Evolutionary conservation across 2,329 filamentous ascomycete species (phyloP), one percentile per base, ranked within the genome.

Genomic region (Ophiostoma quercus): DNA sequence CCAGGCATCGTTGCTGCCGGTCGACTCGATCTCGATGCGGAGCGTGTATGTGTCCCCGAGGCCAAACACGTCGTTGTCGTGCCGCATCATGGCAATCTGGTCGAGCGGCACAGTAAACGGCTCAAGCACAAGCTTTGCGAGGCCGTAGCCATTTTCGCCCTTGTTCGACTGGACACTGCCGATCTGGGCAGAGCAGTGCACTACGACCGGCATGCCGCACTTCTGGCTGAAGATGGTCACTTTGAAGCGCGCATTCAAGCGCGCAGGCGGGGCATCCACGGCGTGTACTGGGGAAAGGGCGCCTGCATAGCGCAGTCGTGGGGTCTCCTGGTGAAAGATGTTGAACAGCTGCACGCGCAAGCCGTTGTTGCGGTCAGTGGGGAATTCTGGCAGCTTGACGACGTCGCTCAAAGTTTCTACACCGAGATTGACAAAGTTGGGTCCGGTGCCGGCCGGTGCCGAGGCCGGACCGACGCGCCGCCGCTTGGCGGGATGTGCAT

Each of bases 321-420:
- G 76, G 6, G 80, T 79, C 71, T 84, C 81, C 73, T 81, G 82
- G 76, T 85, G 84, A 67, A 80, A 79, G 71, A 87, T 79, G 74
- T 83, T 85, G 74, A 85, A 78, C 39, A 87, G 78, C 71, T 87
- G 82, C 71, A 87, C 80, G 70, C 83, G 83, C 68, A 87, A 78
- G 6, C 80, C 79, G 47, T 71, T 71, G 62, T 67, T 54, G 25
- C 73, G 71, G 8, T 71, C 68, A 39, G 65, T 71, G 3, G 75
- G 73, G 22, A 71, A 71, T 57, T 73, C 71, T 1, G 74, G 74
- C 25, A 77, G 73, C 67, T 70, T 69, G 63, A 69, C n/a, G 16
- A 70, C 60, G 11, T 71, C 69, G 22, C 47, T 71, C 25, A 75
- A 14, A 14, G 39, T 41, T 14, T 34, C 34, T 34, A 8, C 34